Evolutionary conservation across 345 rosid species (phyloP).

Genomic region (Linum trigynum): DNA sequence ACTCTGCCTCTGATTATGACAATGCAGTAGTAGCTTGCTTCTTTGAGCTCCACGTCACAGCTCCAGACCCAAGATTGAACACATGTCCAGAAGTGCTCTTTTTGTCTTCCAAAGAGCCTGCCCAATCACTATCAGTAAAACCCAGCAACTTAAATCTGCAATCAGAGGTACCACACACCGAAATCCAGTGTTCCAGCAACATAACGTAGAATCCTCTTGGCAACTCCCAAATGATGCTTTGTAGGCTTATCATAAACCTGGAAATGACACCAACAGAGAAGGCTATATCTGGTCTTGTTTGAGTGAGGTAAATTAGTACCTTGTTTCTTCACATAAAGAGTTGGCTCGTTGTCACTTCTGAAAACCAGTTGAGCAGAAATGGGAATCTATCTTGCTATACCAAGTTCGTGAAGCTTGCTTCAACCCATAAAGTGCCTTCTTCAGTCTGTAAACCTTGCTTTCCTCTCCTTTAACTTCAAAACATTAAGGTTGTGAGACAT

Average conservation of each 20-base stretch:
- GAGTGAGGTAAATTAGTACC: slow-evolving; percentile 1
- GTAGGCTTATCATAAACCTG: too few species aligned
- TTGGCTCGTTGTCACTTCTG: neutral
- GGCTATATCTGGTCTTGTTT: neutral
- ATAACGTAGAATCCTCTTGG: slow-evolving; percentile 5
- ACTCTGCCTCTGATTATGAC: slow-evolving; percentile 2
- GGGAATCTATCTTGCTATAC: neutral
- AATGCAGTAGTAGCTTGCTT: slow-evolving; percentile 7
- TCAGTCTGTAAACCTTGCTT: neutral
- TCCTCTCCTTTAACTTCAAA: neutral
- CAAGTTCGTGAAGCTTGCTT: slow-evolving; percentile 8
- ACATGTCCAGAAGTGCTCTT: slow-evolving; percentile 9
- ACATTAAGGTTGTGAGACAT: neutral
- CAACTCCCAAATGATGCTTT: neutral
- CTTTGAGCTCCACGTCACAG: slow-evolving; percentile 9
- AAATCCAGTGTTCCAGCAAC: neutral
- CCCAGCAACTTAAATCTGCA: neutral
- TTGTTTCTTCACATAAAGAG: neutral
- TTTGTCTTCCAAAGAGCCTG: slow-evolving; percentile 7
- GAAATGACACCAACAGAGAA: too few species aligned
- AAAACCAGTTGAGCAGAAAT: neutral
- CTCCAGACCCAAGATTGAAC: neutral
- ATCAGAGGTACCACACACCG: slow-evolving; percentile 4
- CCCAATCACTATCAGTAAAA: slow-evolving; percentile 10
- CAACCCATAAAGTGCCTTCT: slow-evolving; percentile 7